Conservation (phyloP, 2,329 filamentous ascomycete genomes). For the Fusarium bulbicola region DNA sequence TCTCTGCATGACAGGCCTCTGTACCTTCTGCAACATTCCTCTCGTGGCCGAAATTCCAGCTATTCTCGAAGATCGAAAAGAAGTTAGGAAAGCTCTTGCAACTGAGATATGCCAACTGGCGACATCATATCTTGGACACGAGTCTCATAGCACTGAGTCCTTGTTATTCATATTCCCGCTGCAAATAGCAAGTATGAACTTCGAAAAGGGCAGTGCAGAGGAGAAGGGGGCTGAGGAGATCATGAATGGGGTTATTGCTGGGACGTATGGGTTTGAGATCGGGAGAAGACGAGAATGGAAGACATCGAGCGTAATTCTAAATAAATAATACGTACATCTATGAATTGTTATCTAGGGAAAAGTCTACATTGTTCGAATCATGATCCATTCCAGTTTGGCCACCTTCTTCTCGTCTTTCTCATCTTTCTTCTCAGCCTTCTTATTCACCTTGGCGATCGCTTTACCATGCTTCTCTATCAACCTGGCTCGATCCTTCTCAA, state of each 20-base stretch:
- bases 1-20: constrained; percentile 11
- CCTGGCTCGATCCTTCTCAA: not conserved
- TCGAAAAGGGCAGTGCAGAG: not conserved
- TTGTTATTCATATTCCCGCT: constrained; percentile 12
- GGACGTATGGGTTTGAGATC: constrained; percentile 14
- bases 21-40: not conserved
- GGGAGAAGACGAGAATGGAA: constrained; percentile 10
- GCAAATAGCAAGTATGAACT: constrained; percentile 14
- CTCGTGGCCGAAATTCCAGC: not conserved
- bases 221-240: constrained; percentile 2
- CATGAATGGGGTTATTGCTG: constrained; percentile 20
- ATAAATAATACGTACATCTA: not conserved
- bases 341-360: fast-evolving
- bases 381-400: constrained; percentile 14
- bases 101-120: constrained; percentile 15
- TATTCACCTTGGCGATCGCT: not conserved
- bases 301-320: not conserved
- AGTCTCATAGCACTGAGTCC: not conserved
- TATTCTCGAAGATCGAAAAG: not conserved
- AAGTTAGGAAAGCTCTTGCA: not conserved
- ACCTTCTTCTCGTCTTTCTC: constrained; percentile 17
- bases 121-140: not conserved
- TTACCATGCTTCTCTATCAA: not conserved
- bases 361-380: not conserved
- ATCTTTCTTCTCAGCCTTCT: not conserved